Evolutionary conservation across 2,329 filamentous ascomycete genomes (phyloP).

Genomic region (Colletotrichum somersetense): DNA sequence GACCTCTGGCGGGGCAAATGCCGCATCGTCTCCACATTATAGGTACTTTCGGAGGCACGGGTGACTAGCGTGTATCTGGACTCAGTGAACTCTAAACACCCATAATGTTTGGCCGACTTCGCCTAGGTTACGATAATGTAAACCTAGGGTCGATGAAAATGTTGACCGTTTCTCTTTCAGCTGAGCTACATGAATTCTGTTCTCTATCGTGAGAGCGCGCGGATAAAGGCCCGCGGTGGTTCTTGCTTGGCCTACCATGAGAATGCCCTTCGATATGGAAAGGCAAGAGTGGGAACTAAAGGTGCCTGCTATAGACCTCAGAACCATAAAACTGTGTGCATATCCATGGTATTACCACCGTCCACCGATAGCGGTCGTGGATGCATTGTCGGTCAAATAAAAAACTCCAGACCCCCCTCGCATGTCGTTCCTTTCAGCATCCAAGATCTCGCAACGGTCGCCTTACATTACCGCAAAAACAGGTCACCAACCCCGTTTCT

Average conservation of each 20-base stretch:
- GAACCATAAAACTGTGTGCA: constrained; percentile 8
- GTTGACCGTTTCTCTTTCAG: constrained; percentile 12
- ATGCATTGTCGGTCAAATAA: constrained; percentile 23
- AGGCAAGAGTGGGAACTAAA: constrained; percentile 22
- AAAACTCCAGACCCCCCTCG: constrained; percentile 18
- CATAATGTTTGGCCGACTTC: background rate
- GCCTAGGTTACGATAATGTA: background rate
- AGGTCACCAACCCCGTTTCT: constrained; percentile 73
- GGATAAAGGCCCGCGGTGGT: constrained; percentile 22
- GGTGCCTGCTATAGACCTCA: constrained; percentile 15
- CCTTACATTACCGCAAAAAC: constrained; percentile 62
- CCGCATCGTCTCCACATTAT: constrained; percentile 16
- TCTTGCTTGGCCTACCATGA: constrained; percentile 29
- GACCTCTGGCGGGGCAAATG: background rate
- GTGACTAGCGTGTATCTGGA: background rate
- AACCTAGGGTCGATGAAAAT: background rate
- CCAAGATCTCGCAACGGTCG: constrained; percentile 1
- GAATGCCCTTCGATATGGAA: constrained; percentile 22
- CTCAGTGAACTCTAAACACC: background rate
- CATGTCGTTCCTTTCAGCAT: constrained; percentile 15
- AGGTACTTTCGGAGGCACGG: background rate
- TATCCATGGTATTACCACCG: constrained; percentile 14
- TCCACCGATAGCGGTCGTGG: constrained; percentile 6
- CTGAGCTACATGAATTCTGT: constrained; percentile 33
- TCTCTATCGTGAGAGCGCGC: constrained; percentile 24